Evolutionary conservation across 306 rosid species (phyloP), one percentile per base, ranked within the genome.

Genomic region (Cucurbita pepo): DNA sequence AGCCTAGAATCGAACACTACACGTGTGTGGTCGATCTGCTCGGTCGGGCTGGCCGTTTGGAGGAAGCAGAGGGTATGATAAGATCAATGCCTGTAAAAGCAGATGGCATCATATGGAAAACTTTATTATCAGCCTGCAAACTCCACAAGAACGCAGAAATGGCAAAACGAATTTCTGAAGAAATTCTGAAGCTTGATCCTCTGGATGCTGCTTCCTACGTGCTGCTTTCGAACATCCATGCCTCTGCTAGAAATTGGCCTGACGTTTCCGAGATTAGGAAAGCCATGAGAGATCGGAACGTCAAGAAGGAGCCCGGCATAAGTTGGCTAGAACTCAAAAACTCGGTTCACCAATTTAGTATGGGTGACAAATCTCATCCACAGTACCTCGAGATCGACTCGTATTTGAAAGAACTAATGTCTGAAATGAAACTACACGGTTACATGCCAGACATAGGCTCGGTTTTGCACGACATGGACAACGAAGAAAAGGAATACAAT

Each of bases 301-400:
- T 90, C 76, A 87, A 83, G 88, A 88, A 87, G 81, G 96, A 89
- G 70, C 91, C 92, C 8, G 98, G 92, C 48, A 65, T 85, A 78
- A 94, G 98, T 56, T 94, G 98, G 95, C 74, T 91, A 51, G 99
- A 91, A 86, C 72, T 94, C 54, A 87, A 86, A 81, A 90, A 85
- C 79, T 75, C 66, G 79, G 81, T 94, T 83, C 90, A 90, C 73
- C 95, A 83, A 74, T 88, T 90, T 58, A 56, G 72, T n/a, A 82
- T 63, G 81, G 87, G 85, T 50, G 96, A 81, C 40, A 82, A 87
- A 76, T 79, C 83, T 58, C 88, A 87, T 76, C 90, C 96, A 37
- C 82, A 81, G 15, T 84, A 41, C 2, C 15, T 2, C 47, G 89
- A 84, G 82, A 87, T 90, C 48, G 84, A 87, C 78, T 77, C 64